Evolutionary conservation across 768 basidiomycete species (phyloP).

Genomic region (Paxillus rubicundulus): DNA sequence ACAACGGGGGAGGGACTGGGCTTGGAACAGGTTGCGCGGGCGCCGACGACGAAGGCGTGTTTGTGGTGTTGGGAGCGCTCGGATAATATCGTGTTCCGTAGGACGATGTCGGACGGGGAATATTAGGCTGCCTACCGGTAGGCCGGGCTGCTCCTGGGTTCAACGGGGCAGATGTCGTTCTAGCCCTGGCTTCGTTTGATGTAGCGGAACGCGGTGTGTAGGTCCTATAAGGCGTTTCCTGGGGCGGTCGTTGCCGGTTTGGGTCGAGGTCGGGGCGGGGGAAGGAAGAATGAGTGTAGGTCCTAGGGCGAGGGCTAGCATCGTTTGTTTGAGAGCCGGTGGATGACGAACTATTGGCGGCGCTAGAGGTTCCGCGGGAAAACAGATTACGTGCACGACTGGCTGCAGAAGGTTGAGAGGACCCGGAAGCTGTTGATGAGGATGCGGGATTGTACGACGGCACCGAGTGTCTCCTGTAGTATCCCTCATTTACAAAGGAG

Average conservation of each 20-base stretch:
- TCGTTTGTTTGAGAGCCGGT: neutral
- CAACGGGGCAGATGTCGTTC: slow-evolving; percentile 22
- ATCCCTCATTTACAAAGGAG: slow-evolving; percentile 55
- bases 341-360: neutral
- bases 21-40: slow-evolving; percentile 26
- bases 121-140: neutral
- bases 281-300: slow-evolving; percentile 38
- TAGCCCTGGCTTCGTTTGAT: slow-evolving; percentile 12
- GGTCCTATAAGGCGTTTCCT: slow-evolving; percentile 7
- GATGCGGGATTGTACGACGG: slow-evolving; percentile 12
- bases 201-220: slow-evolving; percentile 16
- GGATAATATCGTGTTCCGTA: slow-evolving; percentile 11
- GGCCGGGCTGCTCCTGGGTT: slow-evolving; percentile 11
- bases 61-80: slow-evolving; percentile 6
- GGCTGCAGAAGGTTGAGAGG: slow-evolving; percentile 15
- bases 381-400: slow-evolving; percentile 11
- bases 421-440: neutral
- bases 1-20: slow-evolving; percentile 58
- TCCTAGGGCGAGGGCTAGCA: slow-evolving; percentile 7
- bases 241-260: slow-evolving; percentile 34
- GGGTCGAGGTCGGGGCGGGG: slow-evolving; percentile 65
- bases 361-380: slow-evolving; percentile 10
- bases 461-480: slow-evolving; percentile 31
- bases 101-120: slow-evolving; percentile 19
- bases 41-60: slow-evolving; percentile 15